Evolutionary conservation across 2,329 filamentous ascomycete genomes (phyloP).

Genomic region (Calonectria hawksworthii): DNA sequence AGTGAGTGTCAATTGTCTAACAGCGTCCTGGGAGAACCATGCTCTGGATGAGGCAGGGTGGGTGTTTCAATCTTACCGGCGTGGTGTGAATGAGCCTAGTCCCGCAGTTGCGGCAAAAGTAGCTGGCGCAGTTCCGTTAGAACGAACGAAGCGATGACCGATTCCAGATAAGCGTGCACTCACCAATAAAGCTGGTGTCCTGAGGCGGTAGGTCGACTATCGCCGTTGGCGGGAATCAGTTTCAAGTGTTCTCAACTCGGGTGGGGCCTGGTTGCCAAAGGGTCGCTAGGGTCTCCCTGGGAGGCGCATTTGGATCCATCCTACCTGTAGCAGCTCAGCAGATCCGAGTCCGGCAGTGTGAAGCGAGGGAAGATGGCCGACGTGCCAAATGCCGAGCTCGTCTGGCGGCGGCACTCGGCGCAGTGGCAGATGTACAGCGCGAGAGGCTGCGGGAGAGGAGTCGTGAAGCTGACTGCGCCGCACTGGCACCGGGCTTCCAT

Average conservation of each 20-base stretch:
- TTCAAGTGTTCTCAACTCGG: slow-evolving; percentile 1
- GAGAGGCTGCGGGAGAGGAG: slow-evolving; percentile 70
- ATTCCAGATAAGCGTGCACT: slow-evolving; percentile 28
- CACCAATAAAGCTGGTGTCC: slow-evolving; percentile 72
- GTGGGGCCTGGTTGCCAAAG: neutral
- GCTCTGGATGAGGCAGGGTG: neutral
- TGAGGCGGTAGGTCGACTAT: slow-evolving; percentile 68
- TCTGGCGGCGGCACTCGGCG: slow-evolving; percentile 74
- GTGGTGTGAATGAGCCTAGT: slow-evolving; percentile 75
- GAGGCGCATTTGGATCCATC: neutral
- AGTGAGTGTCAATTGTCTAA: slow-evolving; percentile 31
- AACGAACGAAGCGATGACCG: neutral
- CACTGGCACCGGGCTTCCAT: slow-evolving; percentile 78
- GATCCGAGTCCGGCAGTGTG: slow-evolving; percentile 62
- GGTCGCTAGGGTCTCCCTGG: neutral
- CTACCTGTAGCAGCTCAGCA: slow-evolving; percentile 67
- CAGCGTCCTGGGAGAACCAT: neutral
- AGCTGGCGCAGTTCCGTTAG: slow-evolving; percentile 54
- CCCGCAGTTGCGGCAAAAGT: slow-evolving; percentile 77
- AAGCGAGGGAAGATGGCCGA: slow-evolving; percentile 81
- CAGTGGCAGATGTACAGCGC: slow-evolving; percentile 82
- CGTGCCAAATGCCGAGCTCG: slow-evolving; percentile 76
- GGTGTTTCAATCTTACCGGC: slow-evolving; percentile 57
- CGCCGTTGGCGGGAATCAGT: slow-evolving; percentile 14
- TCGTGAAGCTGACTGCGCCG: slow-evolving; percentile 72